Percentiles rank a stretch among this genome's conserved stretches.
These are phyloP conservation scores for Podila minutissima DNA, from an alignment of 192 early-diverging fungal species.

Conservation along the genomic window DNA sequence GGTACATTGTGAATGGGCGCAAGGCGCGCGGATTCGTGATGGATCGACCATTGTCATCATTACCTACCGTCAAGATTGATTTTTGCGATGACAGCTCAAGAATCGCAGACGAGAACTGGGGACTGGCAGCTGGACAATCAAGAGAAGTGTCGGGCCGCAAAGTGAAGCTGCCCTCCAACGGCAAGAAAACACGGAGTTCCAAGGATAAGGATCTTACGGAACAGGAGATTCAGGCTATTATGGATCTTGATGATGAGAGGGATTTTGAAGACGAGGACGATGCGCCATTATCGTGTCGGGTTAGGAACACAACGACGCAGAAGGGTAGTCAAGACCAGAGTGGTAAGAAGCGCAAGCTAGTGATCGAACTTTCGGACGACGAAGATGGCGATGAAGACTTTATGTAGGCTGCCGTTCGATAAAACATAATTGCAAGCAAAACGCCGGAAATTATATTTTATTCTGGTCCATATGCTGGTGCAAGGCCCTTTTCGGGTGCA, in stretches of 20 bases:
- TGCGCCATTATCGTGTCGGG: neutral
- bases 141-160: neutral
- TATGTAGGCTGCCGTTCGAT: neutral
- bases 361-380: conserved; percentile 22
- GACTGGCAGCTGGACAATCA: neutral
- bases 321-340: neutral
- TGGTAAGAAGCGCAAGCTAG: conserved; percentile 13
- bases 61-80: conserved; percentile 22
- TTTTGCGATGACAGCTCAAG: conserved; percentile 32
- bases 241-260: conserved; percentile 6
- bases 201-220: conserved; percentile 2
- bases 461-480: too few species aligned
- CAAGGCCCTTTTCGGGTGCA: too few species aligned
- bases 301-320: neutral
- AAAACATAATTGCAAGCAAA: neutral
- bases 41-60: neutral
- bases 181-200: neutral
- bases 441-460: too few species aligned
- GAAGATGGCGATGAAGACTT: neutral
- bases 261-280: conserved; percentile 1
- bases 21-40: conserved; percentile 13
- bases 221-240: conserved; percentile 8
- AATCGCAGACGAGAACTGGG: conserved; percentile 1
- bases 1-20: conserved; percentile 40
- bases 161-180: too few species aligned